Evolutionary conservation across 2,329 filamentous ascomycete genomes (phyloP).

Genomic region (Xylariaceae sp.): DNA sequence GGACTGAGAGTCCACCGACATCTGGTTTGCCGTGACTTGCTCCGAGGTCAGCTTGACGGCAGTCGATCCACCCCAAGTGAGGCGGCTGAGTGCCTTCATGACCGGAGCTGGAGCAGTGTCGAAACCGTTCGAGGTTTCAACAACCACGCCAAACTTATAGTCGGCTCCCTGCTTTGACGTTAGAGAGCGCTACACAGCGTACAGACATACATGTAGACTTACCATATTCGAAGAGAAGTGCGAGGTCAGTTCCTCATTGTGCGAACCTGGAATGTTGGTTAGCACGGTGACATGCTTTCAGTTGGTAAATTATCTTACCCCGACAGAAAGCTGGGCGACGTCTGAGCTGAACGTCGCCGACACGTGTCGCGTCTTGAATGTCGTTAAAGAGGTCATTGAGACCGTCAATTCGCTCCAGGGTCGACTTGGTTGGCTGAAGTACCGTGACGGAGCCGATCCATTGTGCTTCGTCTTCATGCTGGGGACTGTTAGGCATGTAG

Average conservation of each 20-base stretch:
- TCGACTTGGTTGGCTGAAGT: constrained; percentile 49
- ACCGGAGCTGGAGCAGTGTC: constrained; percentile 44
- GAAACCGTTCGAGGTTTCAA: constrained; percentile 45
- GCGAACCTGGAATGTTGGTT: constrained; percentile 28
- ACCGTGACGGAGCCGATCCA: constrained; percentile 50
- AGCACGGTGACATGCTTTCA: constrained; percentile 17
- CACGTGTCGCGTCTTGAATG: constrained; percentile 35
- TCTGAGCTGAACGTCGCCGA: constrained; percentile 40
- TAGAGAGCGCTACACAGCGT: constrained; percentile 15
- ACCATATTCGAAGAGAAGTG: constrained; percentile 52
- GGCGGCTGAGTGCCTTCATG: constrained; percentile 43
- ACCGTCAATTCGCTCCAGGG: constrained; percentile 49
- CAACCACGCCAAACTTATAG: constrained; percentile 60
- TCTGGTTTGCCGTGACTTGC: constrained; percentile 7
- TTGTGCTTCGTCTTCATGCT: constrained; percentile 5
- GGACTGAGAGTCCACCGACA: constrained; percentile 9
- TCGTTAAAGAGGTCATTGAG: constrained; percentile 55
- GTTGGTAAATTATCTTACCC: constrained; percentile 28
- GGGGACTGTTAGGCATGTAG: constrained; percentile 39
- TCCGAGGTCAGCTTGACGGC: constrained; percentile 33
- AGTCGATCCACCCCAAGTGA: constrained; percentile 50
- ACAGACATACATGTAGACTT: constrained; percentile 18
- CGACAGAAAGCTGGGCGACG: constrained; percentile 36
- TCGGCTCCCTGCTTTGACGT: constrained; percentile 47
- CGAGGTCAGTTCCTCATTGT: constrained; percentile 42